phyloP scores from a whole-genome alignment of 1,284 basidiomycete species.

The Pholiota adiposa region DNA sequence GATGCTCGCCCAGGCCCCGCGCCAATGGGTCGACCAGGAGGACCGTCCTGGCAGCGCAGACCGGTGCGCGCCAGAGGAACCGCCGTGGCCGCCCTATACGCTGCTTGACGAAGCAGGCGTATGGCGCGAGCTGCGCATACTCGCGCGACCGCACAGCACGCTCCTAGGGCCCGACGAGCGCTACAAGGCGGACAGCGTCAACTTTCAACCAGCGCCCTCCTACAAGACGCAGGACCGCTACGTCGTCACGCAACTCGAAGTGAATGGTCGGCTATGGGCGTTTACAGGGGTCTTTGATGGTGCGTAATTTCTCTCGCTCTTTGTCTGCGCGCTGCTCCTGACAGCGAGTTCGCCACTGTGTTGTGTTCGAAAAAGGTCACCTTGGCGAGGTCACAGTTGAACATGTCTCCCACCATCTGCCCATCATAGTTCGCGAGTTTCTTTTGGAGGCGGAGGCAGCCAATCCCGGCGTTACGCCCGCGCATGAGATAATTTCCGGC shows the following conservation, averaged over 20 bases:
- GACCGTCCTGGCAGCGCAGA: conserved; percentile 58
- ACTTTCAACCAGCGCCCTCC: conserved; percentile 62
- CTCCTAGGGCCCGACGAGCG: conserved; percentile 41
- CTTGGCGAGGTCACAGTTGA: conserved; percentile 71
- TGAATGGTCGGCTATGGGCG: conserved; percentile 61
- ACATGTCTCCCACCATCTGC: conserved; percentile 68
- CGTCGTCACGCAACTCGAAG: conserved; percentile 57
- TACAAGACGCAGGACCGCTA: conserved; percentile 64
- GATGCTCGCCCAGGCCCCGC: conserved; percentile 38
- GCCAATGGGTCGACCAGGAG: conserved; percentile 50
- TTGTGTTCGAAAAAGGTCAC: conserved; percentile 49
- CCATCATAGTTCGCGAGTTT: conserved; percentile 66
- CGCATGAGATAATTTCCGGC: conserved; percentile 53
- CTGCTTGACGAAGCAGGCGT: conserved; percentile 50
- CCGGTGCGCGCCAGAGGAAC: conserved; percentile 61
- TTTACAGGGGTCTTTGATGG: conserved; percentile 75
- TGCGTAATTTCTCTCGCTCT: conserved; percentile 33
- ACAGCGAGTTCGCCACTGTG: conserved; percentile 13
- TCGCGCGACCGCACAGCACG: conserved; percentile 53
- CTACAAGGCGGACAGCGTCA: conserved; percentile 56
- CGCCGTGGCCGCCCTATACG: conserved; percentile 63
- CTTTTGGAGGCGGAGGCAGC: conserved; percentile 48
- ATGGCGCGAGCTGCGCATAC: conserved; percentile 49
- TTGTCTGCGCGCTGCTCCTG: neutral
- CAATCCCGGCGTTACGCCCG: conserved; percentile 34